These are phyloP conservation scores for Pyracantha coccinea DNA, from an alignment of 331 rosid species.

Conservation along the genomic window DNA sequence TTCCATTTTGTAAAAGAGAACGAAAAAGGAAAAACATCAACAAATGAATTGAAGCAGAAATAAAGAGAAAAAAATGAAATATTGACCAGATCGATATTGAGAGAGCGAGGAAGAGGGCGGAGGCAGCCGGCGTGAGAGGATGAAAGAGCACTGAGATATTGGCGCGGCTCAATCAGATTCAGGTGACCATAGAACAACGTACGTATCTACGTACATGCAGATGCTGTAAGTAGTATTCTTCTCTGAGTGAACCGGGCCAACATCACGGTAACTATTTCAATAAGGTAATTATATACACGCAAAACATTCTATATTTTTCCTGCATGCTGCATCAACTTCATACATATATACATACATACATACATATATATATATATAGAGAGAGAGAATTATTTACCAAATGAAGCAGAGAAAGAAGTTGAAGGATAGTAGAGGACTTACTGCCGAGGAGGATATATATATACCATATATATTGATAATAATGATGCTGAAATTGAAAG, in stretches of 20 bases:
- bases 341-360: no score
- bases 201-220: no score
- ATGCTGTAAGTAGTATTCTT: neutral
- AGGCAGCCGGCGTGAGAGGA: neutral
- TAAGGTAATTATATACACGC: neutral
- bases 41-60: no score
- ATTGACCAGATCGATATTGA: neutral
- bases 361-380: no score
- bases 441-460: no score
- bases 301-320: no score
- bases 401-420: neutral
- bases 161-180: slow-evolving; percentile 54
- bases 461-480: neutral
- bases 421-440: neutral
- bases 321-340: no score
- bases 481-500: neutral
- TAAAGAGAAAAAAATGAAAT: neutral
- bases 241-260: slow-evolving; percentile 40
- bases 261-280: slow-evolving; percentile 27
- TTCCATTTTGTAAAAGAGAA: no score
- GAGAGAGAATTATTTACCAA: neutral
- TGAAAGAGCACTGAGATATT: slow-evolving; percentile 40
- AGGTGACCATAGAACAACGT: neutral
- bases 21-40: no score
- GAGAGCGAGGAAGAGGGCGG: neutral